Percentiles rank a stretch among this genome's conserved stretches.
phyloP scores from a whole-genome alignment of 1,139 yeast genomes.

The Hyphopichia khmerensis region DNA sequence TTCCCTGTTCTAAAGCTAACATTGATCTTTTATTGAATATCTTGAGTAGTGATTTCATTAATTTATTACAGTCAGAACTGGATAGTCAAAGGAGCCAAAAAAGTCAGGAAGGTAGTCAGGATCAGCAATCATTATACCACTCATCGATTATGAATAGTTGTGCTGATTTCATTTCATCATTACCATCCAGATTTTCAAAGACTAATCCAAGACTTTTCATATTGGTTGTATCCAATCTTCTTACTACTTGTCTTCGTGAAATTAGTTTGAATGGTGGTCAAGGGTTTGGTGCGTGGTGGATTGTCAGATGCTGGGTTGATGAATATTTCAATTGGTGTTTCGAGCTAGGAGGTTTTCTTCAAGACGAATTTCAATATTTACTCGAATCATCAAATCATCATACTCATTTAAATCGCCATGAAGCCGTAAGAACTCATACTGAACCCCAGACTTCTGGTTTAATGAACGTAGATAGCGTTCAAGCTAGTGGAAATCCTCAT shows the following conservation, averaged over 20 bases:
- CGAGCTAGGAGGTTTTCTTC: conserved; percentile 65
- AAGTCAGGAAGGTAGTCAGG: conserved; percentile 5
- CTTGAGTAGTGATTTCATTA: conserved; percentile 43
- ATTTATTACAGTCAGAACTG: conserved; percentile 7
- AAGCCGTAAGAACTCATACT: background rate
- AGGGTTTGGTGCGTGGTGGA: conserved; percentile 79
- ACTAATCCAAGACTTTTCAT: conserved; percentile 58
- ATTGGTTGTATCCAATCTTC: conserved; percentile 52
- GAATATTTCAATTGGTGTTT: conserved; percentile 71
- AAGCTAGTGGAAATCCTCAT: background rate
- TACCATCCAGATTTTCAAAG: conserved; percentile 49
- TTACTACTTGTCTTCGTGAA: conserved; percentile 66
- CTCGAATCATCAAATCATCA: background rate
- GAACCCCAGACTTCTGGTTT: background rate
- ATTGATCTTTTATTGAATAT: conserved; percentile 34
- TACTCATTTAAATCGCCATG: background rate
- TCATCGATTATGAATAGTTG: conserved; percentile 11
- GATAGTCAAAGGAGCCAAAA: background rate
- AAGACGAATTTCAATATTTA: conserved; percentile 25
- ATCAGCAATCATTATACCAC: conserved; percentile 1
- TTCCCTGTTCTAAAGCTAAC: conserved; percentile 47
- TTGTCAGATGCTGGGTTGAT: conserved; percentile 72
- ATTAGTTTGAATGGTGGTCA: conserved; percentile 59
- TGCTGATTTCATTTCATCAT: conserved; percentile 28
- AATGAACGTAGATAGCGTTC: background rate